Conservation (phyloP, 768 basidiomycete species). For the Kwoniella sp. region DNA sequence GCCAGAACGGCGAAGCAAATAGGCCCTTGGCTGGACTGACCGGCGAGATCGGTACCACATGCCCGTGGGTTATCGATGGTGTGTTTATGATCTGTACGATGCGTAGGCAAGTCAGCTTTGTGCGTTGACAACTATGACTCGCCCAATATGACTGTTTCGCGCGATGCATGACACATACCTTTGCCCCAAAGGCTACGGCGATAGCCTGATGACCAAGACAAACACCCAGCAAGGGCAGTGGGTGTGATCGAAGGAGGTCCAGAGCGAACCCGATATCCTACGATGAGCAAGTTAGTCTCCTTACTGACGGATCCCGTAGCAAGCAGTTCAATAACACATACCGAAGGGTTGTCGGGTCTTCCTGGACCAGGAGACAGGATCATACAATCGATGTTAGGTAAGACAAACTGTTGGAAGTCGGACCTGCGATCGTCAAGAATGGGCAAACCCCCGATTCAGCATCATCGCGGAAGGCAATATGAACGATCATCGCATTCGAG, state of each 20-base stretch:
- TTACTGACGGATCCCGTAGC: background rate
- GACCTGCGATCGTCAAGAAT: slow-evolving; percentile 28
- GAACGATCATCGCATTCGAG: too few species aligned
- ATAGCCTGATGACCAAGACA: slow-evolving; percentile 55
- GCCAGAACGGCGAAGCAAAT: slow-evolving; percentile 38
- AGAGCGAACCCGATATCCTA: slow-evolving; percentile 53
- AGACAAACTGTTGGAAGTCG: slow-evolving; percentile 36
- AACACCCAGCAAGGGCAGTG: slow-evolving; percentile 51
- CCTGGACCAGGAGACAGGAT: slow-evolving; percentile 57
- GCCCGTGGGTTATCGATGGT: slow-evolving; percentile 52
- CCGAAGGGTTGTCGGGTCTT: slow-evolving; percentile 46
- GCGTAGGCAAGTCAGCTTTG: background rate
- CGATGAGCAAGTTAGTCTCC: background rate
- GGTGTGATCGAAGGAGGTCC: slow-evolving; percentile 43
- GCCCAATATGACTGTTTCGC: too few species aligned
- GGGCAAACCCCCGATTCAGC: too few species aligned
- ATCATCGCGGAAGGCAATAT: too few species aligned
- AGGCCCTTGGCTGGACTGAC: slow-evolving; percentile 28
- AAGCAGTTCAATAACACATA: too few species aligned
- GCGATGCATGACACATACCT: slow-evolving; percentile 37
- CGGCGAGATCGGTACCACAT: slow-evolving; percentile 49
- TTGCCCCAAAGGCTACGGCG: slow-evolving; percentile 52
- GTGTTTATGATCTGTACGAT: slow-evolving; percentile 50
- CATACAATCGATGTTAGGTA: slow-evolving; percentile 55
- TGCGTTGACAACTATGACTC: too few species aligned